Percentiles rank a stretch among this genome's conserved stretches.
Conservation (phyloP, 2,329 filamentous ascomycete species). For the Eutypella sp. region DNA sequence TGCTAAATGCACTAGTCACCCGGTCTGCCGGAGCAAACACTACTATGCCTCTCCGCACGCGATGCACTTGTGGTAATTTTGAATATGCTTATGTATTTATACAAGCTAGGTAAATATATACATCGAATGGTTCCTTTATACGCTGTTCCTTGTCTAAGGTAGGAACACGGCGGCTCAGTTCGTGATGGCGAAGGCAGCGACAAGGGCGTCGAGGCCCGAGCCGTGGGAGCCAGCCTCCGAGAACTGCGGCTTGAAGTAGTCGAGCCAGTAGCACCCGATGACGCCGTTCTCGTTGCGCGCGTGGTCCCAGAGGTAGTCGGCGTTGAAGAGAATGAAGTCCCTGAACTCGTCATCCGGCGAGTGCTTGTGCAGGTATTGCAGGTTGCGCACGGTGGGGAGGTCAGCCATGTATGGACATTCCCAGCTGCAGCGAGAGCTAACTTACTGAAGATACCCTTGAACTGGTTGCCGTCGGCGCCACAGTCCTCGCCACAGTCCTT, state of each 20-base stretch:
- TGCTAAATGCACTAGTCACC: too few species aligned
- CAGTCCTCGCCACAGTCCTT: constrained; percentile 39
- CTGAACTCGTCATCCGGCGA: constrained; percentile 45
- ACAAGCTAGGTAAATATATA: too few species aligned
- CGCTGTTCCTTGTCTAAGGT: too few species aligned
- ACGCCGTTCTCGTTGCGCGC: constrained; percentile 43
- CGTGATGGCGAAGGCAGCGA: constrained; percentile 44
- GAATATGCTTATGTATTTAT: too few species aligned
- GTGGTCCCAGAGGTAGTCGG: constrained; percentile 59
- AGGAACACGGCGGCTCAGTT: too few species aligned
- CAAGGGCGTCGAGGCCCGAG: constrained; percentile 61
- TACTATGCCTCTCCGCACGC: too few species aligned
- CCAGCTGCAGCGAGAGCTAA: neutral
- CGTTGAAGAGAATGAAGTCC: constrained; percentile 55
- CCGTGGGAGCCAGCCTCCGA: constrained; percentile 47
- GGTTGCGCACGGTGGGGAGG: constrained; percentile 43
- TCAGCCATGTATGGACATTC: neutral
- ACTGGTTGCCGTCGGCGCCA: constrained; percentile 52
- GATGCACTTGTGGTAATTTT: too few species aligned
- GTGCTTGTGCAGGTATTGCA: constrained; percentile 51
- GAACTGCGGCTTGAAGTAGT: constrained; percentile 46
- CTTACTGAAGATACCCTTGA: constrained; percentile 62
- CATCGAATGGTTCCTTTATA: too few species aligned
- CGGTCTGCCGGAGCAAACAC: too few species aligned
- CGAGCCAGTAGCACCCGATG: constrained; percentile 62